Base-by-base conservation (phyloP, 371 early-diverging fungal species). In the Mortierella polycephala region DNA sequence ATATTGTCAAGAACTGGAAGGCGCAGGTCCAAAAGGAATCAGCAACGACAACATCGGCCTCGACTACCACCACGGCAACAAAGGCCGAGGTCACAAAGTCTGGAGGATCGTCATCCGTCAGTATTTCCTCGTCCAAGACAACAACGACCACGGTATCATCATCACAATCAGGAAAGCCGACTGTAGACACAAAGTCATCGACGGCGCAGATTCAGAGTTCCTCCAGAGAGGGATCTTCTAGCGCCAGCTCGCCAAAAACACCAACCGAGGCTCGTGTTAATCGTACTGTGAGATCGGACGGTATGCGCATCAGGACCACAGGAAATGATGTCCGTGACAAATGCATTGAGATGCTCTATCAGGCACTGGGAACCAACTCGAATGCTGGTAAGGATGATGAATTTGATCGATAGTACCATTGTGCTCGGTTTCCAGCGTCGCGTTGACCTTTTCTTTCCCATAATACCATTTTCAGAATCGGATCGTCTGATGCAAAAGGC, bases 291-390 rank as follows among this genome's bases (percentile, higher is more conserved):
- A 85, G 86, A 53, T 52, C 85, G 16, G 95, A 94, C 66, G 89
- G 86, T n/a, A 76, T 94, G 13, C 82, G 75, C 16, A 74, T 87
- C 30, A 81, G 76, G 58, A 69, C 87, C 0, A 87, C 92, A 7
- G 92, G 93, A n/a, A 92, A 89, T 64, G 83, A 82, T 21, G 84
- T 88, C 39, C 90, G 99, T 23, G 95, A 96, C 69, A 94, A 91
- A 65, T 92, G 93, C 51, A 88, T 92, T 61, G 96, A 95, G 60
- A 83, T 98, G 74, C 81, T 98, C 63, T 96, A 96, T 73, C 82
- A 88, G 64, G 91, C 96, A 0, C 81, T 98, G 59, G 94, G 89
- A 1, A 80, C 86, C 5, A 94, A 90, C 49, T 89, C 91, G 50
- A 85, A 82, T 73, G 87, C 87, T 60, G 91, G 93, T 94, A 85